Evolutionary conservation across 73 alveolate species (phyloP).

Genomic region (Tetrahymena elliotti): DNA sequence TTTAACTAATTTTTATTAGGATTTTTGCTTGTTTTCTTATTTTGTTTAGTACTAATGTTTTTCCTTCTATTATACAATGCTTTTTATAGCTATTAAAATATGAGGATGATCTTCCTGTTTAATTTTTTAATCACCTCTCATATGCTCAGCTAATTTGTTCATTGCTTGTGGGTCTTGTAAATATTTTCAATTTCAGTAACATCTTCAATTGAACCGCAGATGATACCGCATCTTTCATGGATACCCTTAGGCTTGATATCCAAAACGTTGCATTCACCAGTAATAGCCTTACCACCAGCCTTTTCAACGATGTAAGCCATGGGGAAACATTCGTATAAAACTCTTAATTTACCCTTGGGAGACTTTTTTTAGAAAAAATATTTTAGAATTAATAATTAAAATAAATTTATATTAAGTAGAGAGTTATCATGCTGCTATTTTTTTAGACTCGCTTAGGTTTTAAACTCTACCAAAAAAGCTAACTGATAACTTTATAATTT

Average conservation of each 20-base stretch:
- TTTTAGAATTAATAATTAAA: not conserved
- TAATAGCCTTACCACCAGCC: slow-evolving; percentile 80
- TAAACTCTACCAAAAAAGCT: not conserved
- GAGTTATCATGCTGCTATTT: not conserved
- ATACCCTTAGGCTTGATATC: slow-evolving; percentile 3
- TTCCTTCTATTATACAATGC: not conserved
- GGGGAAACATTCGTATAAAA: slow-evolving; percentile 72
- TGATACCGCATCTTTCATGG: slow-evolving; percentile 6
- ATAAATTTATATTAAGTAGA: not conserved
- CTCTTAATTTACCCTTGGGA: slow-evolving; percentile 14
- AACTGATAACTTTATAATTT: not conserved
- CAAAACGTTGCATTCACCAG: slow-evolving; percentile 30
- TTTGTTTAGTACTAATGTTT: not conserved
- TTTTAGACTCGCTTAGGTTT: not conserved
- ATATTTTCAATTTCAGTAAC: not conserved
- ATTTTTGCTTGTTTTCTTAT: not conserved
- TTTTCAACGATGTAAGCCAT: slow-evolving; percentile 62
- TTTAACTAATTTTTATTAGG: not conserved
- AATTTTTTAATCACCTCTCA: not conserved
- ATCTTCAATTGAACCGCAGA: not conserved
- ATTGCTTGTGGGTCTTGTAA: not conserved
- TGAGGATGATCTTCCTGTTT: not conserved
- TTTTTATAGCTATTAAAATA: not conserved
- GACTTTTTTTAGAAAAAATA: not conserved
- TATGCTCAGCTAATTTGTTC: not conserved